Evolutionary conservation across 2,329 filamentous ascomycete genomes (phyloP).

Genomic region (Podosphaera leucotricha): DNA sequence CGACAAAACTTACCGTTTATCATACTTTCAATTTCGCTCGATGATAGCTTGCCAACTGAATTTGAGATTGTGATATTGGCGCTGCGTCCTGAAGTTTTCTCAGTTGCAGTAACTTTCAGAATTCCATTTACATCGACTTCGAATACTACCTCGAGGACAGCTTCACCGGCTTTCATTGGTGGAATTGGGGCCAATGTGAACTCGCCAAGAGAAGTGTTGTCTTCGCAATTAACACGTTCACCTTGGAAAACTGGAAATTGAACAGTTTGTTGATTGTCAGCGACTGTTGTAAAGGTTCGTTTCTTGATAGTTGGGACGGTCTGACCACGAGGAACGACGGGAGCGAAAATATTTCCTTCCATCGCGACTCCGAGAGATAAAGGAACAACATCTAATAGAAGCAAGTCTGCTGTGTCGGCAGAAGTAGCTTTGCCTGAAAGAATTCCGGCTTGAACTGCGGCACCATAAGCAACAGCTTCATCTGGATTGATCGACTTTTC

Average conservation of each 20-base stretch:
- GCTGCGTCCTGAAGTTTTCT: conserved; percentile 93
- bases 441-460: conserved; percentile 95
- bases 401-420: conserved; percentile 78
- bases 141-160: conserved; percentile 92
- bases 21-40: conserved; percentile 91
- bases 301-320: conserved; percentile 69
- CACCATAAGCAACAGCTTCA: conserved; percentile 97
- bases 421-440: conserved; percentile 94
- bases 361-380: conserved; percentile 96
- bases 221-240: conserved; percentile 92
- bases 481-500: conserved; percentile 99
- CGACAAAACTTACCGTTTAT: conserved; percentile 40
- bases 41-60: conserved; percentile 95
- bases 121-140: conserved; percentile 99
- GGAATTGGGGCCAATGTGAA: conserved; percentile 71
- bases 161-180: conserved; percentile 70
- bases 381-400: conserved; percentile 87
- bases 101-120: conserved; percentile 95
- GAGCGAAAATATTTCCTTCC: conserved; percentile 98
- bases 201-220: conserved; percentile 94
- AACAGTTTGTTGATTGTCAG: conserved; percentile 7
- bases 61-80: conserved; percentile 99
- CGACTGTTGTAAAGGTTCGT: conserved; percentile 67
- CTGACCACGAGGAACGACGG: conserved; percentile 60
- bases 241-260: conserved; percentile 41